phyloP scores from a whole-genome alignment of 2,329 filamentous ascomycete species.

The Sporothrix sp. region DNA sequence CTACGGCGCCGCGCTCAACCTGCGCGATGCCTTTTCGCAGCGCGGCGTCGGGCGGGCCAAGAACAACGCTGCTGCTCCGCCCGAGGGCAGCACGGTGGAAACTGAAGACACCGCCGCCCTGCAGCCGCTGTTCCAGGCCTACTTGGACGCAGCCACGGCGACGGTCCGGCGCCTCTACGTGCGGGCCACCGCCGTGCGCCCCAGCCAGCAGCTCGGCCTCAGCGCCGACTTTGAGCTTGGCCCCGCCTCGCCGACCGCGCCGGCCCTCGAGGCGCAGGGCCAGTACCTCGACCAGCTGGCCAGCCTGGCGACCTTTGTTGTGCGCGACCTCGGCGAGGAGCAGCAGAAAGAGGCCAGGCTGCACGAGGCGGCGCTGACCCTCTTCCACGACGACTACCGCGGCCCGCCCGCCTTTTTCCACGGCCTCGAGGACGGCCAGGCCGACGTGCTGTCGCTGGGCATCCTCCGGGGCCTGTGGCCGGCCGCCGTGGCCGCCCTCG shows the following conservation, averaged over 20 bases:
- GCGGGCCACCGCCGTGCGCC: slow-evolving; percentile 24
- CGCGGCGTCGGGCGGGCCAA: slow-evolving; percentile 12
- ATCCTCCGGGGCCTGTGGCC: slow-evolving; percentile 25
- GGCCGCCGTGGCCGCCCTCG: slow-evolving; percentile 19
- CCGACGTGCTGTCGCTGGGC: slow-evolving; percentile 21
- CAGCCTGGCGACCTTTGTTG: slow-evolving; percentile 23
- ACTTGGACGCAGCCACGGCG: slow-evolving; percentile 31
- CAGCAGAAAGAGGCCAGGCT: slow-evolving; percentile 21
- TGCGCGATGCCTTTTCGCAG: slow-evolving; percentile 29
- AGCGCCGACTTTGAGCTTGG: slow-evolving; percentile 18
- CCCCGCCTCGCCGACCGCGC: neutral
- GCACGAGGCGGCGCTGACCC: slow-evolving; percentile 19
- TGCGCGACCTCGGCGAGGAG: slow-evolving; percentile 21
- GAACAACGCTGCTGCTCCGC: neutral
- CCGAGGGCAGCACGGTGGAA: neutral
- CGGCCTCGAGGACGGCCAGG: slow-evolving; percentile 12
- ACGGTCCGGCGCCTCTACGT: slow-evolving; percentile 33
- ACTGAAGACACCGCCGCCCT: neutral
- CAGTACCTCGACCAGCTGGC: slow-evolving; percentile 21
- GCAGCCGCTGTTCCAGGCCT: slow-evolving; percentile 21
- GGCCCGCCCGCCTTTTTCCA: slow-evolving; percentile 15
- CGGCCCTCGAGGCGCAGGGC: slow-evolving; percentile 10
- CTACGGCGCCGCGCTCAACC: slow-evolving; percentile 23
- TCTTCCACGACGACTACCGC: slow-evolving; percentile 17
- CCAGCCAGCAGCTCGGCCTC: slow-evolving; percentile 2